Conservation (phyloP, 179 eudicot species). For the Beta lomatogona region DNA sequence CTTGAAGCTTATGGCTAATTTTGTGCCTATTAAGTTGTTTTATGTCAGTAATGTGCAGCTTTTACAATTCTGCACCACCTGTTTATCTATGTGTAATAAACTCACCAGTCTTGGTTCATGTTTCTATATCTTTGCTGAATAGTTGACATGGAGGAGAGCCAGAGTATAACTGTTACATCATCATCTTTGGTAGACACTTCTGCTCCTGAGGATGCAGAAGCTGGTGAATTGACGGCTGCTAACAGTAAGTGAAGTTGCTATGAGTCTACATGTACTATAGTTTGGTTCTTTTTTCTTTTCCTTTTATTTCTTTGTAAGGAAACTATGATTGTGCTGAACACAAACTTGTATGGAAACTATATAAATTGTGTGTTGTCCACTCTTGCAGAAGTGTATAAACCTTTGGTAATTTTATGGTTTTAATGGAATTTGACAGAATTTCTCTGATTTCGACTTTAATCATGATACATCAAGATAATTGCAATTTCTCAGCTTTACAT, state of each 20-base stretch:
- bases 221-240: background rate
- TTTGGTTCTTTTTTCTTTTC: background rate
- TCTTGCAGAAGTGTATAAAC: background rate
- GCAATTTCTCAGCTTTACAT: background rate
- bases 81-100: no score
- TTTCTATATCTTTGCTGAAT: background rate
- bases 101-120: background rate
- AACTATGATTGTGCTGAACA: background rate
- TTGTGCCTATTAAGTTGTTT: no score
- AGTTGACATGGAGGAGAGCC: constrained; percentile 25
- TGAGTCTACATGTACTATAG: background rate
- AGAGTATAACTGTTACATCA: constrained; percentile 14
- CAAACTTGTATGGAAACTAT: background rate
- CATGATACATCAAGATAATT: background rate
- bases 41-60: no score
- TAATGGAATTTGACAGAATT: background rate
- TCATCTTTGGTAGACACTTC: constrained; percentile 14
- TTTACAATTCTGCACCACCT: no score
- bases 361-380: background rate
- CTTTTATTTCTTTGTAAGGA: background rate
- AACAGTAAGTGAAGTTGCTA: constrained; percentile 19
- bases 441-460: background rate
- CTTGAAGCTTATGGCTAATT: no score
- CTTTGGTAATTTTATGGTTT: background rate
- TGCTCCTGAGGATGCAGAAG: constrained; percentile 14